Evolutionary conservation across 2,329 filamentous ascomycete genomes (phyloP).

Genomic region (Coccinonectria pachysandricola): DNA sequence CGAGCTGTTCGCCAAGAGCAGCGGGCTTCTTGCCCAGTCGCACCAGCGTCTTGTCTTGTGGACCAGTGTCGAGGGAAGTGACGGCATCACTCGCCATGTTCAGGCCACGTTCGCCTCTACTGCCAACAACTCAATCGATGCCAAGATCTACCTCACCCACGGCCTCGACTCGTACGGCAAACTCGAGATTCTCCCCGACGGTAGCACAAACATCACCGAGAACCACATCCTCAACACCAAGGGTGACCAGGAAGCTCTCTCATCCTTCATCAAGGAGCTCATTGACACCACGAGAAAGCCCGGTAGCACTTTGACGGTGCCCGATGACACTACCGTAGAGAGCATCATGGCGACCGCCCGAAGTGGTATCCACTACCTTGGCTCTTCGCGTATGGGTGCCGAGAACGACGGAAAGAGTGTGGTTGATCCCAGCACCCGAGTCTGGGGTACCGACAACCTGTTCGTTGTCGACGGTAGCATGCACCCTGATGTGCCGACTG

Average conservation of each 20-base stretch:
- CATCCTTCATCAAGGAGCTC: constrained; percentile 48
- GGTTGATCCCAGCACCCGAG: constrained; percentile 50
- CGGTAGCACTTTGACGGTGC: constrained; percentile 8
- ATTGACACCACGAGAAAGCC: too few species aligned
- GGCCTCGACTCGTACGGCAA: constrained; percentile 50
- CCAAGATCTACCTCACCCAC: constrained; percentile 53
- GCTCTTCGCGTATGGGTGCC: constrained; percentile 50
- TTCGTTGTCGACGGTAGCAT: constrained; percentile 58
- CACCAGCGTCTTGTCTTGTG: constrained; percentile 47
- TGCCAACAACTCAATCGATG: constrained; percentile 39
- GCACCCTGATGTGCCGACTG: constrained; percentile 56
- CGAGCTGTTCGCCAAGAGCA: constrained; percentile 47
- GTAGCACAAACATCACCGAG: constrained; percentile 48
- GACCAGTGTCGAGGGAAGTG: constrained; percentile 44
- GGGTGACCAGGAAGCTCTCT: constrained; percentile 53
- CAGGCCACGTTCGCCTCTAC: constrained; percentile 59
- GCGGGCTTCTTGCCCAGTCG: constrained; percentile 53
- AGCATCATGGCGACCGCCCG: constrained; percentile 20
- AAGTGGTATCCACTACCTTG: constrained; percentile 37
- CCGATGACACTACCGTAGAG: constrained; percentile 18
- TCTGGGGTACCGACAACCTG: constrained; percentile 57
- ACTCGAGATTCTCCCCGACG: constrained; percentile 46
- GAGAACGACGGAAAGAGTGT: constrained; percentile 46
- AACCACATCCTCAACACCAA: constrained; percentile 49
- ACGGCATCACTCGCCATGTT: constrained; percentile 52